These are phyloP conservation scores for Isabelozyma gotoi DNA, from an alignment of 805 yeast species.

Conservation along the genomic window DNA sequence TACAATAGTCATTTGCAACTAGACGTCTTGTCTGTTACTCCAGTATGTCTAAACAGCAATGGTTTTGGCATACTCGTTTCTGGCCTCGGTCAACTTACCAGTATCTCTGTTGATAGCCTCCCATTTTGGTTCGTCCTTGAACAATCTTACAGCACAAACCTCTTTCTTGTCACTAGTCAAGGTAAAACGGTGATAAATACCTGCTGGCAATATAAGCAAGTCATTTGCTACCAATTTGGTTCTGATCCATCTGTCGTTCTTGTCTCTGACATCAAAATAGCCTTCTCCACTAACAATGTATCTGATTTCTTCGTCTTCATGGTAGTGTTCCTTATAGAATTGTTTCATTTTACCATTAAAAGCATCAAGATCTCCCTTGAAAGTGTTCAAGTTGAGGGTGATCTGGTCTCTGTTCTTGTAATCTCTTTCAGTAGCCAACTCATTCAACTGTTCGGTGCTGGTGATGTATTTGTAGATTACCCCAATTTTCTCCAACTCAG, in stretches of 20 bases:
- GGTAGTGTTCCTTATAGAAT: conserved; percentile 84
- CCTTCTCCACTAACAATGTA: conserved; percentile 90
- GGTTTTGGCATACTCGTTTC: conserved; percentile 30
- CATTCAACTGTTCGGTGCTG: conserved; percentile 55
- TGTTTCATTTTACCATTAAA: conserved; percentile 63
- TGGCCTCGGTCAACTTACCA: conserved; percentile 30
- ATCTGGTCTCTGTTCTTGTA: conserved; percentile 83
- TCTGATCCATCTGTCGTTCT: conserved; percentile 71
- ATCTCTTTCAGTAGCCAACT: conserved; percentile 63
- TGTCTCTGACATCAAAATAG: conserved; percentile 80
- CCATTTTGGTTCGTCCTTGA: conserved; percentile 97
- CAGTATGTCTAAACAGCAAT: conserved; percentile 19
- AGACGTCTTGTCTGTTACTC: no score
- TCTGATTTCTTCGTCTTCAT: conserved; percentile 96
- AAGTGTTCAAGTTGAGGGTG: conserved; percentile 54
- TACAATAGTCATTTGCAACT: no score
- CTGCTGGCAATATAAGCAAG: conserved; percentile 78
- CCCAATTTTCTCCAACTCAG: conserved; percentile 58
- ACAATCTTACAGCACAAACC: conserved; percentile 77
- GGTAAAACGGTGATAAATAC: conserved; percentile 92
- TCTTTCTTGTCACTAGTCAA: conserved; percentile 54
- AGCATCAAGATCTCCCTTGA: conserved; percentile 56
- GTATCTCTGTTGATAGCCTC: conserved; percentile 73
- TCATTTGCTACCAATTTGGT: conserved; percentile 64
- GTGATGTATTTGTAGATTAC: conserved; percentile 61